Evolutionary conservation across 1,284 basidiomycete genomes (phyloP), one percentile per base, ranked within the genome.

Genomic region (Puccinia polysora): DNA sequence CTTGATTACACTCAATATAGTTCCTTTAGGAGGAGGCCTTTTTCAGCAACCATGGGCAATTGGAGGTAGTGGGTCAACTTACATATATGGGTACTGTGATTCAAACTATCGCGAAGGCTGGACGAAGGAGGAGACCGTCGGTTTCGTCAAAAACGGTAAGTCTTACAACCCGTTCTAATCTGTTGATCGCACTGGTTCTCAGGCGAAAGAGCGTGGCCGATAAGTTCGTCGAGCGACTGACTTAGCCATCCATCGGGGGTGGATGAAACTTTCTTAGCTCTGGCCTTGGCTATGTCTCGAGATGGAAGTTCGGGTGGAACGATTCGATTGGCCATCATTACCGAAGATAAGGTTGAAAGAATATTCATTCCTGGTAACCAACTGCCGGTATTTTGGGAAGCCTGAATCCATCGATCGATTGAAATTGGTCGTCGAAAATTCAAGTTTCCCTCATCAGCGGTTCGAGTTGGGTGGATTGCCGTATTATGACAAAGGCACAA

Each of bases 41-140:
- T 96, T 97, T 85, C 86, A 89, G 75, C 91, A 94, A 78, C 92
- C 93, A 10, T 97, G 93, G 93, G 91, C 92, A 63, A 97, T 97
- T 76, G 93, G 91, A 78, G 93, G 91, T 88, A 96, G 92, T 69
- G 96, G 96, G 15, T 97, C 93, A 50, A 91, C 93, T 12, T 99
- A 97, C 80, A 93, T 98, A 20, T 98, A 98, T 79, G 96, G 95
- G 59, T 98, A 96, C 82, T 98, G 96, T 79, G 96, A 99, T 80
- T 91, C 96, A 34, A 97, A 92, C n/a, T 99, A 90, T 81, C 83
- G 86, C 79, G 91, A 95, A 43, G 91, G 89, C n/a, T 95, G 91
- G 94, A 87, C 85, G 2, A 85, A 86, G 76, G 90, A 93, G 52
- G 86, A 97, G 82, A 97, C 94, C 0, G 81, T 99, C 73, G 84